These are phyloP conservation scores for Cladosporium sphaerospermum DNA, from an alignment of 2,329 filamentous ascomycete species.

Conservation along the genomic window DNA sequence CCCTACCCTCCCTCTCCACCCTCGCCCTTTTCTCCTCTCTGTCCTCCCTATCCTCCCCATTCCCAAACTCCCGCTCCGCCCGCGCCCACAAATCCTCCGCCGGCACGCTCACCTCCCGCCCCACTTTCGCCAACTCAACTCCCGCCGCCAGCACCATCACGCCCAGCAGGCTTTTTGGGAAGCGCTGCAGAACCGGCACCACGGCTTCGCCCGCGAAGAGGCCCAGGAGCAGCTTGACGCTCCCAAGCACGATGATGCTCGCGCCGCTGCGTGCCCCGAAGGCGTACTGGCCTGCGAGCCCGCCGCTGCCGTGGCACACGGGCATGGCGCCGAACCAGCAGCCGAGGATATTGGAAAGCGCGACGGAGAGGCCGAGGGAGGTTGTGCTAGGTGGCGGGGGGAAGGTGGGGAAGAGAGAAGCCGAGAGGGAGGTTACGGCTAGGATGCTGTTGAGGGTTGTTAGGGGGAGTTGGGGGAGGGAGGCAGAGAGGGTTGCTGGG, in stretches of 20 bases:
- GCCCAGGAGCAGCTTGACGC: conserved; percentile 69
- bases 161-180: conserved; percentile 71
- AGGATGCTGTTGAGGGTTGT: conserved; percentile 91
- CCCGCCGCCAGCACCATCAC: conserved; percentile 88
- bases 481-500: conserved; percentile 57
- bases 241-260: conserved; percentile 71
- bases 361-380: conserved; percentile 72
- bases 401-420: conserved; percentile 62
- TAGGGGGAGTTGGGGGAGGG: conserved; percentile 79
- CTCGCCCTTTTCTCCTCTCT: conserved; percentile 38
- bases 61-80: conserved; percentile 23
- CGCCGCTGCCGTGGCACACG: conserved; percentile 86
- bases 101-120: conserved; percentile 74
- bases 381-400: conserved; percentile 61
- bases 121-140: conserved; percentile 78
- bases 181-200: conserved; percentile 61
- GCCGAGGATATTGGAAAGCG: conserved; percentile 72
- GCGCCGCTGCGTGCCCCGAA: conserved; percentile 87
- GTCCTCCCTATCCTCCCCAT: conserved; percentile 7
- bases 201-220: conserved; percentile 68
- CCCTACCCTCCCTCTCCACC: conserved; percentile 58
- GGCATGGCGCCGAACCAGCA: conserved; percentile 96
- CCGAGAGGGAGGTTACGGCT: conserved; percentile 72
- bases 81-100: conserved; percentile 47
- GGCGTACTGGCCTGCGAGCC: conserved; percentile 81